These are phyloP conservation scores for Paecilomyces formosus DNA, from an alignment of 2,329 filamentous ascomycete species.

Conservation along the genomic window DNA sequence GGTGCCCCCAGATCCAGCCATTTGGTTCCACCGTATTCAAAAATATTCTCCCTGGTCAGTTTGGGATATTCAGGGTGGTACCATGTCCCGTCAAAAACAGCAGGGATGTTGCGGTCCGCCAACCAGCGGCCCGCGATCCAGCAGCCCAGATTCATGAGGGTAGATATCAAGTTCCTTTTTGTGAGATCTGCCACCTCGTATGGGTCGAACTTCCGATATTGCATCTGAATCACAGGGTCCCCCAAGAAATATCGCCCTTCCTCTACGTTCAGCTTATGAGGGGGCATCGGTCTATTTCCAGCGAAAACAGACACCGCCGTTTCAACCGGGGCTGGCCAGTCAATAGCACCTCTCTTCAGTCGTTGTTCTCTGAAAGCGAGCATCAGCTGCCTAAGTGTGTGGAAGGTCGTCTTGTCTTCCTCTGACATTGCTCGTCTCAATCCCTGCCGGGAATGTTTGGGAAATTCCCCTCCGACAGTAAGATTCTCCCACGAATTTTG, in stretches of 20 bases:
- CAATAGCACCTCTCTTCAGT: slow-evolving; percentile 31
- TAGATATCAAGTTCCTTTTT: slow-evolving; percentile 33
- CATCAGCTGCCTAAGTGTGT: slow-evolving; percentile 30
- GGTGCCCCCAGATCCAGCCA: slow-evolving; percentile 31
- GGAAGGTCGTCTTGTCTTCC: slow-evolving; percentile 28
- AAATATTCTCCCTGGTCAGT: slow-evolving; percentile 30
- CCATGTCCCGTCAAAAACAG: slow-evolving; percentile 28
- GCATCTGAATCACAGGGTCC: slow-evolving; percentile 35
- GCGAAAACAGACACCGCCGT: slow-evolving; percentile 18
- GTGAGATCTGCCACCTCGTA: slow-evolving; percentile 31
- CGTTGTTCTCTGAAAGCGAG: slow-evolving; percentile 28
- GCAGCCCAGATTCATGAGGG: slow-evolving; percentile 50
- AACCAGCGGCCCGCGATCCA: slow-evolving; percentile 28
- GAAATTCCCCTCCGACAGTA: slow-evolving; percentile 23
- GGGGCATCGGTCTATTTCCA: slow-evolving; percentile 13
- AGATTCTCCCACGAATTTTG: slow-evolving; percentile 13
- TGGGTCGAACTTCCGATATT: slow-evolving; percentile 19
- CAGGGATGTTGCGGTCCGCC: slow-evolving; percentile 28
- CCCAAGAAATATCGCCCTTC: slow-evolving; percentile 28
- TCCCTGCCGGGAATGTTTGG: slow-evolving; percentile 12
- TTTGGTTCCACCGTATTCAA: slow-evolving; percentile 33
- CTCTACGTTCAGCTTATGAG: slow-evolving; percentile 21
- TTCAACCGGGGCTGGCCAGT: slow-evolving; percentile 16
- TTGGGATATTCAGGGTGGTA: slow-evolving; percentile 32
- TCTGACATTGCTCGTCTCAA: slow-evolving; percentile 20